Evolutionary conservation across 495 filamentous ascomycete species (phyloP), one percentile per base, ranked within the genome.

Genomic region (Annulohypoxylon bovei): DNA sequence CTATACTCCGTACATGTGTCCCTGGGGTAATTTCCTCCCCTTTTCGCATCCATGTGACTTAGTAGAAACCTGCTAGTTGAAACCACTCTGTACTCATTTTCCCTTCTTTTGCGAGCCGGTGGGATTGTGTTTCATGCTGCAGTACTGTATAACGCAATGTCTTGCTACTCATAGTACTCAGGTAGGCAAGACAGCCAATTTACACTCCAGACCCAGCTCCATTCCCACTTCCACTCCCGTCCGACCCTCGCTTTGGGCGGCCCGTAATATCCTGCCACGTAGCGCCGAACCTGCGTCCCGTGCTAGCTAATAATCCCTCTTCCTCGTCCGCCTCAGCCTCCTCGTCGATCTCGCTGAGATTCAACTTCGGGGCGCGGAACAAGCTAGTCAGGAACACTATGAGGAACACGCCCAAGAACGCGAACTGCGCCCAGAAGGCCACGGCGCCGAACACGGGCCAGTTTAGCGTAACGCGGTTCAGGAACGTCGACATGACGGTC

Each of bases 391-490:
- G 40, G 66, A 94, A 89, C 28, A 95, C 87, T 56, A 96, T 80
- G 6, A 96, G 75, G 80, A 95, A 97, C 12, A 97, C 82, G 18
- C 83, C 93, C 47, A 98, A 79, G 80, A 98, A 98, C 11, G 84
- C 89, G 73, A 97, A 97, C 75, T 98, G 96, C 0, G 92, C 92
- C 94, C 94, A 98, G 81, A 98, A 99, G 64, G 91, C 86, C 11
- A 98, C 83, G 33, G 88, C 91, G n/a, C 95, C 95, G 79, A 99
- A 97, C 75, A 97, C 92, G 14, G 96, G 95, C 84, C 93, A 99
- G 80, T 95, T 95, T 66, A 98, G 82, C n/a, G 92, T 96, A 37
- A 98, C 86, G 30, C 94, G 89, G 76, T 99, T 97, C 58, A 98
- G 82, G 81, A 99, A 97, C 0, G 92, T 97, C 61, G 91, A 94